Evolutionary conservation across 257 asterid genomes (phyloP), one percentile per base, ranked within the genome.

Genomic region (Catharanthus roseus): DNA sequence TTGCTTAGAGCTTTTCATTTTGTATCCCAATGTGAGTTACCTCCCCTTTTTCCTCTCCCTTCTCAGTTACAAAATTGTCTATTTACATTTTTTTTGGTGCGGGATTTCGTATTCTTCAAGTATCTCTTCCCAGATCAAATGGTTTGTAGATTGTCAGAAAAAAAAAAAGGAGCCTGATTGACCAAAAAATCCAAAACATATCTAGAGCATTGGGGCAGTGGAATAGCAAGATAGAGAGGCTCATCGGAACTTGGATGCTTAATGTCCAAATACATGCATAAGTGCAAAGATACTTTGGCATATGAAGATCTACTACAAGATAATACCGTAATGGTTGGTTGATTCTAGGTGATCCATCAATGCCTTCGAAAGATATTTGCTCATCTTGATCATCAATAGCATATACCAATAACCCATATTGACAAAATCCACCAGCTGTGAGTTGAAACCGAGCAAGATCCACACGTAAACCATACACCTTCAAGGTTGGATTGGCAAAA

Each of bases 401-500:
- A 87, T 80, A 77, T 72, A 95, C 78, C 73, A 88, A 67, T 73
- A 95, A 87, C 68, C 99, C 99, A 76, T 86, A 95, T 69, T 91
- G 97, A 72, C 86, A 81, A 76, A 78, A 88, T 62, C 92, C 87
- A 74, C 85, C 85, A 68, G 90, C 53, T 70, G 92, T 87, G 53
- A 90, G 85, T 85, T 80, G 97, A 83, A 87, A 89, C 86, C 91
- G 86, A 62, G 97, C 97, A 73, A 95, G 91, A 84, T 95, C 93
- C 38, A 90, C 88, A 74, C 67, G 90, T 79, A 95, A 78, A 51
- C 92, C 86, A 75, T 82, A 81, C 45, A 77, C 82, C 72, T 83
- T 84, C 56, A 95, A 80, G 70, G 97, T 93, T 62, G 99, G 98
- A 82, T 89, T 90, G 44, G 95, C 98, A 74, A 87, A 82, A 75